Conservation (phyloP, 345 rosid species). For the Tarenaya hassleriana region DNA sequence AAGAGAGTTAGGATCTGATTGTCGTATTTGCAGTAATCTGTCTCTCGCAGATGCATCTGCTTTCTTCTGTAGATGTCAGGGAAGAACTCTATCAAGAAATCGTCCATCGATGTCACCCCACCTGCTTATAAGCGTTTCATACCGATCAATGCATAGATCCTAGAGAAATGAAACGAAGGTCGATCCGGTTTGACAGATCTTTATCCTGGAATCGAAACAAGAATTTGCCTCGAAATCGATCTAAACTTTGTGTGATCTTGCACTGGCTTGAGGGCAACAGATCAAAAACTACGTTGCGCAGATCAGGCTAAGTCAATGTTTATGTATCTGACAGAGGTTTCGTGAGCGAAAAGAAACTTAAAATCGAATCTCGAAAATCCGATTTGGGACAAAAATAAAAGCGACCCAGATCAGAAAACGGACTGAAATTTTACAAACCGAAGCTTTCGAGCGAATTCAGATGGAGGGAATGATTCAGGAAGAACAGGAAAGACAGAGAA, state of each 20-base stretch:
- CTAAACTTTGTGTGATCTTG: too few species aligned
- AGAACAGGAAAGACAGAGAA: neutral
- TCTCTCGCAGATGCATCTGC: constrained; percentile 59
- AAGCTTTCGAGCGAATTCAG: too few species aligned
- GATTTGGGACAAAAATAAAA: neutral
- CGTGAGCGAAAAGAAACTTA: neutral
- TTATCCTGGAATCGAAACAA: too few species aligned
- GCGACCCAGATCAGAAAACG: neutral
- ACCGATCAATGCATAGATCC: too few species aligned
- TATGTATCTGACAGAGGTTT: constrained; percentile 11
- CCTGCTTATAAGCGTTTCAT: constrained; percentile 30
- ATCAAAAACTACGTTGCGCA: too few species aligned
- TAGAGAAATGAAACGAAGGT: neutral
- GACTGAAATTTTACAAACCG: neutral
- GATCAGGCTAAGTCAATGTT: too few species aligned
- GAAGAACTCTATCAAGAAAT: constrained; percentile 76
- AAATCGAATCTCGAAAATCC: neutral
- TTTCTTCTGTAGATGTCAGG: constrained; percentile 62
- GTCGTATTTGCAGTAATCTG: constrained; percentile 92
- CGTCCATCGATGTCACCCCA: constrained; percentile 96
- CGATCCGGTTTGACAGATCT: too few species aligned
- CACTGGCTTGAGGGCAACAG: too few species aligned
- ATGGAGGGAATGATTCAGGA: neutral
- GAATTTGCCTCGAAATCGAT: neutral
- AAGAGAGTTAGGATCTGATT: constrained; percentile 72